These are phyloP conservation scores for Apiospora phragmitis DNA, from an alignment of 2,329 filamentous ascomycete species.

Conservation along the genomic window DNA sequence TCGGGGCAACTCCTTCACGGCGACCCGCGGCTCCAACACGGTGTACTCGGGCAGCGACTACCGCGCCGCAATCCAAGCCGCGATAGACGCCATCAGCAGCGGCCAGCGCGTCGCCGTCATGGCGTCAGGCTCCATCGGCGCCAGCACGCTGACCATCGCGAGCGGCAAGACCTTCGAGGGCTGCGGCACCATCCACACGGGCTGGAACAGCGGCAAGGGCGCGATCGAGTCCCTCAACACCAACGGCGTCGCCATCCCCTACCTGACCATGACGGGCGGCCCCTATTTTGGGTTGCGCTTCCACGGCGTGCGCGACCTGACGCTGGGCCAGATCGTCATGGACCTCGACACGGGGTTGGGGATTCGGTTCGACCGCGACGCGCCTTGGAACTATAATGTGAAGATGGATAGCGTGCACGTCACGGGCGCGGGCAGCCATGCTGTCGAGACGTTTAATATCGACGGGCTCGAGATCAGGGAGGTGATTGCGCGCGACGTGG, in stretches of 20 bases:
- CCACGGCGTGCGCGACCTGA: constrained; percentile 49
- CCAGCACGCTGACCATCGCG: constrained; percentile 49
- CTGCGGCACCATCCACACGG: constrained; percentile 56
- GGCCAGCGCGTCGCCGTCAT: constrained; percentile 56
- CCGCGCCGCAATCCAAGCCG: constrained; percentile 53
- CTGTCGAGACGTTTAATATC: constrained; percentile 62
- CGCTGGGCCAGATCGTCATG: constrained; percentile 53
- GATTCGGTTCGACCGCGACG: constrained; percentile 59
- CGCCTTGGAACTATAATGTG: constrained; percentile 52
- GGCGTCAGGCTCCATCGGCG: constrained; percentile 55
- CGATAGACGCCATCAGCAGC: constrained; percentile 49
- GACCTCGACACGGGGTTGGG: constrained; percentile 55
- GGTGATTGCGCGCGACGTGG: constrained; percentile 54
- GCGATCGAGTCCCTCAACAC: constrained; percentile 55
- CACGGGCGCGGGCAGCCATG: constrained; percentile 54
- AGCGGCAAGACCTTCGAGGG: constrained; percentile 59
- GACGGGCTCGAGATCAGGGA: constrained; percentile 51
- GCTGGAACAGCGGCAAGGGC: constrained; percentile 43
- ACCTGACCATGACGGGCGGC: constrained; percentile 56
- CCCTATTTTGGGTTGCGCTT: constrained; percentile 60
- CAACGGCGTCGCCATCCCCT: constrained; percentile 52
- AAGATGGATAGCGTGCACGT: constrained; percentile 53
- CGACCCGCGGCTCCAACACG: constrained; percentile 36
- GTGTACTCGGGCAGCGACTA: constrained; percentile 57
- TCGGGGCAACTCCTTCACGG: constrained; percentile 23